Evolutionary conservation across 805 yeast genomes (phyloP).

Genomic region (Lipomyces lipofer): DNA sequence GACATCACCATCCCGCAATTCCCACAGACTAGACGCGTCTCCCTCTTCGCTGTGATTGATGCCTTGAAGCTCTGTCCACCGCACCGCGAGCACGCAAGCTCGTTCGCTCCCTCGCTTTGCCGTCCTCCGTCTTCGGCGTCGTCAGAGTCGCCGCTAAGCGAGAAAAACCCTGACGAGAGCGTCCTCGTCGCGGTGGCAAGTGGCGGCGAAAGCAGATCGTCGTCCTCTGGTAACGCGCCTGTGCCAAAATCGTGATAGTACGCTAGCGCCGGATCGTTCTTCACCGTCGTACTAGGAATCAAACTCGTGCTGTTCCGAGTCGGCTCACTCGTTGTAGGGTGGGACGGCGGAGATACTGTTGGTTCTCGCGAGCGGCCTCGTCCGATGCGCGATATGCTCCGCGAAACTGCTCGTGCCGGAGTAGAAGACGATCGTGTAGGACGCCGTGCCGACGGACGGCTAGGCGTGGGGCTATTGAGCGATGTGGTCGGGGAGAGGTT

Average conservation of each 20-base stretch:
- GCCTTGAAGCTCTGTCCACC: slow-evolving; percentile 25
- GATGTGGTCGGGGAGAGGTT: neutral
- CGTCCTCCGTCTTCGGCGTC: slow-evolving; percentile 4
- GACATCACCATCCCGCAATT: slow-evolving; percentile 14
- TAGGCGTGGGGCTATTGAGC: neutral
- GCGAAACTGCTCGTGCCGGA: neutral
- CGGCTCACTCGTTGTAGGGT: neutral
- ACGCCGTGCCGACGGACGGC: slow-evolving; percentile 9
- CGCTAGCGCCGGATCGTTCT: neutral
- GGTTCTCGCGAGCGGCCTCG: neutral
- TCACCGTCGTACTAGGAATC: neutral
- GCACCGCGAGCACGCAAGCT: slow-evolving; percentile 22
- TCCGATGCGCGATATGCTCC: slow-evolving; percentile 13
- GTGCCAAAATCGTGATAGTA: slow-evolving; percentile 4
- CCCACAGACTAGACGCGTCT: slow-evolving; percentile 22
- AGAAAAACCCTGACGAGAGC: neutral
- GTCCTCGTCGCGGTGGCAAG: neutral
- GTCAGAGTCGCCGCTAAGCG: slow-evolving; percentile 2
- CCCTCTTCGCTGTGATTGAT: slow-evolving; percentile 16
- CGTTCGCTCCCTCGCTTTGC: slow-evolving; percentile 6
- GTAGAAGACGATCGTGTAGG: neutral
- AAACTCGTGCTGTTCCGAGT: neutral
- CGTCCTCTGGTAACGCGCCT: neutral
- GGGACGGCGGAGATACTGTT: neutral
- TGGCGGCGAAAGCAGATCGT: neutral